phyloP scores from a whole-genome alignment of 2,329 filamentous ascomycete genomes.

The Pseudogymnoascus sp. region DNA sequence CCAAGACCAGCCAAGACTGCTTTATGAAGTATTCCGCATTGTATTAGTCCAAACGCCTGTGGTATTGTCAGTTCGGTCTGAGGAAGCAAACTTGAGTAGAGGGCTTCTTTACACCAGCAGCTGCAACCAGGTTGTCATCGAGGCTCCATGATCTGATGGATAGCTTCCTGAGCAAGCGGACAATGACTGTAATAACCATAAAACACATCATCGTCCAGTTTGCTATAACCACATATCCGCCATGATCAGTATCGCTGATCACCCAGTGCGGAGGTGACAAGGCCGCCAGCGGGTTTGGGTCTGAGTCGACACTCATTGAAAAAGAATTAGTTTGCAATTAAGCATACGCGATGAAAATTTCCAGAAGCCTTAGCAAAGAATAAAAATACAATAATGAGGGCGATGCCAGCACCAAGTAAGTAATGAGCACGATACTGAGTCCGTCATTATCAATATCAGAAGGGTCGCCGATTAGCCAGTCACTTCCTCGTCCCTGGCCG shows the following conservation, averaged over 20 bases:
- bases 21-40: constrained; percentile 8
- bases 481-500: neutral
- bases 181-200: neutral
- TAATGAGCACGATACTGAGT: neutral
- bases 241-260: neutral
- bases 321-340: neutral
- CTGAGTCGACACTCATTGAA: neutral
- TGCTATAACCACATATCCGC: constrained; percentile 1
- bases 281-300: neutral
- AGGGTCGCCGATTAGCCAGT: neutral
- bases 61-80: neutral
- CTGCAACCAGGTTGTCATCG: neutral
- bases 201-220: constrained; percentile 6
- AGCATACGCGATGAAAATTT: neutral
- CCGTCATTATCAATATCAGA: constrained; percentile 1
- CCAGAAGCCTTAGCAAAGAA: neutral
- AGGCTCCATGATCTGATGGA: constrained; percentile 6
- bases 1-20: constrained; percentile 18
- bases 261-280: constrained; percentile 1
- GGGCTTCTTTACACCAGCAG: neutral
- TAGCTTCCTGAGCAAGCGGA: neutral
- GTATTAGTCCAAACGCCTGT: neutral
- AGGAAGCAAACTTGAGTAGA: neutral
- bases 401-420: neutral
- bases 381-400: neutral